Conservation (phyloP, 169 alveolate genomes). For the Perkinsus olseni region DNA sequence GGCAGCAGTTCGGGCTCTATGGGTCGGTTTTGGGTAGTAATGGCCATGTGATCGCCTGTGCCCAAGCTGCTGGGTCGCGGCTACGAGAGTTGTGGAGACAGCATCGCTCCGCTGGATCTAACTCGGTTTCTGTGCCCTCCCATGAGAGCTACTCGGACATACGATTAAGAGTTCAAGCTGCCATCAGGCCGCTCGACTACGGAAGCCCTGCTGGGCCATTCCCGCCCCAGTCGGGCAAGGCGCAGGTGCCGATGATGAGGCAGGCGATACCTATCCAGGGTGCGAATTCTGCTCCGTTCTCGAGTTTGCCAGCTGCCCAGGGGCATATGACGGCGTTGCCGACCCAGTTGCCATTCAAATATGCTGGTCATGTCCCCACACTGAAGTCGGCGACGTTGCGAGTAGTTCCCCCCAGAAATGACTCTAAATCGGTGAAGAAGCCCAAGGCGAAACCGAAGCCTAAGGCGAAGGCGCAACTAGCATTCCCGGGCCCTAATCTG, state of each 20-base stretch:
- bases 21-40: neutral
- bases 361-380: neutral
- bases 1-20: neutral
- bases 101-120: neutral
- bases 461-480: neutral
- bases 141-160: neutral
- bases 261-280: neutral
- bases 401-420: neutral
- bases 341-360: neutral
- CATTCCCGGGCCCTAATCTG: neutral
- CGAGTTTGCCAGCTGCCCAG: neutral
- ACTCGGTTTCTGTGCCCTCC: neutral
- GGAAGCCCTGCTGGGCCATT: too few relatives aligned
- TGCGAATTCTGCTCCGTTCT: neutral
- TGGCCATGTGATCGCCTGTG: neutral
- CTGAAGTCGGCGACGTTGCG: neutral
- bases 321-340: neutral
- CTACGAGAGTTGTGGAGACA: neutral
- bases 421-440: neutral
- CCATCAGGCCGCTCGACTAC: neutral
- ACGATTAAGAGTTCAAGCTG: neutral
- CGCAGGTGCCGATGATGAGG: too few relatives aligned
- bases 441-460: neutral
- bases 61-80: neutral
- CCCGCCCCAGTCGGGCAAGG: too few relatives aligned